These are phyloP conservation scores for Suillus alpinus DNA, from an alignment of 768 basidiomycete species.

Conservation along the genomic window DNA sequence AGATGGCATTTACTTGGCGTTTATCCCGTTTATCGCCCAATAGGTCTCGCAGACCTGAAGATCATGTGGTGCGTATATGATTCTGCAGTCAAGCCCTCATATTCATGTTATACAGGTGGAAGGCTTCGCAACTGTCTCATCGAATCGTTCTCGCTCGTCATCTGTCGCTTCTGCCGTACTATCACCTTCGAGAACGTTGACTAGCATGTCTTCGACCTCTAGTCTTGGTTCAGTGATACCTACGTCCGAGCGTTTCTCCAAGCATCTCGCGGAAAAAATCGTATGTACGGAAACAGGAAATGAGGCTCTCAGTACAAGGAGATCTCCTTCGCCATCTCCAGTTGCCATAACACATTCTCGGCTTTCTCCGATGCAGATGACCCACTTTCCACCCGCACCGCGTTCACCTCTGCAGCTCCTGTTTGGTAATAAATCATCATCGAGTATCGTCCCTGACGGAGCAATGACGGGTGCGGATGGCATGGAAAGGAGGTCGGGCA, in stretches of 20 bases:
- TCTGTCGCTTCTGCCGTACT: slow-evolving; percentile 2
- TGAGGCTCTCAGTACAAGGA: neutral
- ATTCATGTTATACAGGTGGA: neutral
- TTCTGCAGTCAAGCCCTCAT: neutral
- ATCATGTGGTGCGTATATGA: slow-evolving; percentile 14
- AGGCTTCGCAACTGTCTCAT: neutral
- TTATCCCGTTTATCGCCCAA: slow-evolving; percentile 25
- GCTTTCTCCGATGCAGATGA: slow-evolving; percentile 1
- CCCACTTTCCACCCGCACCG: slow-evolving; percentile 1
- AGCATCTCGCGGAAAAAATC: slow-evolving; percentile 10
- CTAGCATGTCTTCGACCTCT: slow-evolving; percentile 23
- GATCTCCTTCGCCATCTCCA: slow-evolving; percentile 8
- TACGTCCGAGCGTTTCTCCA: slow-evolving; percentile 23
- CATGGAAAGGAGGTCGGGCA: slow-evolving; percentile 7
- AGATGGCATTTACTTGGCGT: slow-evolving; percentile 25
- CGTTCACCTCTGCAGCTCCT: slow-evolving; percentile 6
- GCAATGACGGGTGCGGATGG: neutral
- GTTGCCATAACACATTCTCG: neutral
- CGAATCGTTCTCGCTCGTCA: neutral
- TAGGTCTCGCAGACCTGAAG: slow-evolving; percentile 13
- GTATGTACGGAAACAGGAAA: slow-evolving; percentile 7
- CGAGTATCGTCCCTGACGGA: neutral
- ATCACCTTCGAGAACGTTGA: slow-evolving; percentile 9
- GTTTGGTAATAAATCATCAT: slow-evolving; percentile 9
- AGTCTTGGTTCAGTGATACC: slow-evolving; percentile 30